Conservation (phyloP, 2,329 filamentous ascomycete species). For the Fusarium sp. region DNA sequence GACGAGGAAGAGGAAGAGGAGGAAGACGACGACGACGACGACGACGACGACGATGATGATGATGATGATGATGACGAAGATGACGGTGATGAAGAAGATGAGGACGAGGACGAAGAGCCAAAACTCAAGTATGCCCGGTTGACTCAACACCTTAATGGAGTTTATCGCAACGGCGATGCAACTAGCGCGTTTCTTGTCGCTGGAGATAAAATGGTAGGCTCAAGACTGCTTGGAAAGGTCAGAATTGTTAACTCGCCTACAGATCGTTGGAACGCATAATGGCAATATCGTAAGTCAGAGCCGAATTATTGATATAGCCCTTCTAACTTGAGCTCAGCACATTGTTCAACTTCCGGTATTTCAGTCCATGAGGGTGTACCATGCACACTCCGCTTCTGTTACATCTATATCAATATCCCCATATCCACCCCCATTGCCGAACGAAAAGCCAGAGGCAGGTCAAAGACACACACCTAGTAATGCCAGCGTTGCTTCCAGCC, state of each 20-base stretch:
- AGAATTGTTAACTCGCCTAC: slow-evolving; percentile 43
- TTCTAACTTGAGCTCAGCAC: slow-evolving; percentile 67
- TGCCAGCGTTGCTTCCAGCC: slow-evolving; percentile 46
- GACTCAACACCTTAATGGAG: slow-evolving; percentile 79
- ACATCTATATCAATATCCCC: slow-evolving; percentile 92
- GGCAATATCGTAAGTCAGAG: slow-evolving; percentile 84
- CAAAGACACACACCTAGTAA: slow-evolving; percentile 52
- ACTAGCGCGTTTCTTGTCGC: slow-evolving; percentile 91
- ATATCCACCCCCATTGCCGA: slow-evolving; percentile 69
- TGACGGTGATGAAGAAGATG: slow-evolving; percentile 70
- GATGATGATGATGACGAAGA: slow-evolving; percentile 57
- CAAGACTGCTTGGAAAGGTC: background rate
- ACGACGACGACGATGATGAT: slow-evolving; percentile 42
- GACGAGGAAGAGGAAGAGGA: slow-evolving; percentile 29
- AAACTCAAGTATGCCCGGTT: slow-evolving; percentile 91
- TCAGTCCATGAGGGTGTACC: slow-evolving; percentile 84
- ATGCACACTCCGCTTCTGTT: slow-evolving; percentile 91
- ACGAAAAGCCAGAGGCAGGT: slow-evolving; percentile 56
- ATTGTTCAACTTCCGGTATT: slow-evolving; percentile 86
- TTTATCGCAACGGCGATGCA: slow-evolving; percentile 95
- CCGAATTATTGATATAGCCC: background rate
- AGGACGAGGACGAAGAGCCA: slow-evolving; percentile 88
- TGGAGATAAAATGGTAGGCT: slow-evolving; percentile 92
- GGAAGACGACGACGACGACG: slow-evolving; percentile 34
- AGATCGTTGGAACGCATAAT: slow-evolving; percentile 95